Percentiles rank a stretch among this genome's conserved stretches.
phyloP scores from a whole-genome alignment of 73 alveolate genomes.

The Tetrahymena elliotti region DNA sequence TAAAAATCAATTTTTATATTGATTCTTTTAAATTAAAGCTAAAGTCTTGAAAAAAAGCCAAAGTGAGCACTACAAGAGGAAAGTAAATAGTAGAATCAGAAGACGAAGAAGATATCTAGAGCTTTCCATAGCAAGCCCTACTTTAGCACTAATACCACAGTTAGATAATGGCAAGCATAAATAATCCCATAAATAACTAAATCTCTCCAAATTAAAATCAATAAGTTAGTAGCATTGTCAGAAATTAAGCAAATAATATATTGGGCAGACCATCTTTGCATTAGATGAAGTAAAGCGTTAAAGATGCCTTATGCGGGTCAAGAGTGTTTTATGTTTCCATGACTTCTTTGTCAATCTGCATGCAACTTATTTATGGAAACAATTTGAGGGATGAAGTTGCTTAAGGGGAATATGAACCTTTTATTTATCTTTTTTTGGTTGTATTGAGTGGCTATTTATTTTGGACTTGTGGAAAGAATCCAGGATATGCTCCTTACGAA shows the following conservation, averaged over 20 bases:
- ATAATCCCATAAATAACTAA: neutral
- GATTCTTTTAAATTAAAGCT: neutral
- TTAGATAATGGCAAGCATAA: neutral
- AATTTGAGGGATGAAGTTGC: neutral
- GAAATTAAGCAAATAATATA: neutral
- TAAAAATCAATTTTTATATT: neutral
- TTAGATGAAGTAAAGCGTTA: neutral
- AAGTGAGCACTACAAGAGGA: slow-evolving; percentile 1
- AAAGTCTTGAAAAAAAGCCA: neutral
- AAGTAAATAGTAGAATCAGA: neutral
- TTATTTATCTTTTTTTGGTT: neutral
- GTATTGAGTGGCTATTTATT: neutral
- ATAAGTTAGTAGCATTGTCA: neutral
- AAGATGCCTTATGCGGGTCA: neutral
- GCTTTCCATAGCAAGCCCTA: neutral
- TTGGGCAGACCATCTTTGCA: neutral
- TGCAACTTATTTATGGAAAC: neutral
- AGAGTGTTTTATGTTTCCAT: neutral
- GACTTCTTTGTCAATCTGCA: neutral
- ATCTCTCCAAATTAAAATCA: neutral
- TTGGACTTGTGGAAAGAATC: slow-evolving; percentile 1
- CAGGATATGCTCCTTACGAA: neutral
- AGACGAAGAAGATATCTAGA: neutral
- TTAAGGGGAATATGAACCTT: neutral
- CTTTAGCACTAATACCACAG: neutral